A percentile compares a stretch with the other conserved stretches of the same genome.
phyloP scores from a whole-genome alignment of 176 grass and related monocot genomes.

The Phragmites australis region DNA sequence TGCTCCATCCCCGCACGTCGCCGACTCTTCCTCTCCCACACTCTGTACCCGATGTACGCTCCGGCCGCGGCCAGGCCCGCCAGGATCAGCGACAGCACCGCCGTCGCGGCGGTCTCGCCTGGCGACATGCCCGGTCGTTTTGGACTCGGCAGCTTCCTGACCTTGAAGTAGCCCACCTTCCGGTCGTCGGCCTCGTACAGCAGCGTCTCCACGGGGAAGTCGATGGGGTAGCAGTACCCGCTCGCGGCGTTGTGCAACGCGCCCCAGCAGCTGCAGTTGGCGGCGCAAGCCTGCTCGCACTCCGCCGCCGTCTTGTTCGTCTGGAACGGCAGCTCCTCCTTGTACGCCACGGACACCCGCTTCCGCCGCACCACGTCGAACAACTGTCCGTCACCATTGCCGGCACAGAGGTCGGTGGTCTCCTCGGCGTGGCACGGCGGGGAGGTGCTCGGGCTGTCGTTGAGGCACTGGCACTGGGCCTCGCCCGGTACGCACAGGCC shows the following conservation, averaged over 20 bases:
- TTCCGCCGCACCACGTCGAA: conserved; percentile 56
- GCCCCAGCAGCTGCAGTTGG: conserved; percentile 68
- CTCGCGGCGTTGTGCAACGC: conserved; percentile 42
- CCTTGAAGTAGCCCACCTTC: conserved; percentile 71
- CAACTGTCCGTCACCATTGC: background rate
- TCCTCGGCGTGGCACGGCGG: conserved; percentile 36
- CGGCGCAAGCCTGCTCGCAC: conserved; percentile 54
- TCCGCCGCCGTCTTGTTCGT: conserved; percentile 36
- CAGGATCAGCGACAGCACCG: conserved; percentile 38
- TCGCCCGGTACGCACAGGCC: conserved; percentile 54
- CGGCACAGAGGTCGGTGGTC: conserved; percentile 43
- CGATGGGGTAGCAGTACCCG: conserved; percentile 59
- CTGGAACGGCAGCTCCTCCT: conserved; percentile 47
- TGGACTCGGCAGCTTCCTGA: conserved; percentile 18
- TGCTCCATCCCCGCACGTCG: conserved; percentile 44
- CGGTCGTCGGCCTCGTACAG: conserved; percentile 54
- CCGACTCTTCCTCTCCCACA: conserved; percentile 15
- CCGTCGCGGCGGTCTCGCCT: conserved; percentile 30
- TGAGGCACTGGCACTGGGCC: conserved; percentile 54
- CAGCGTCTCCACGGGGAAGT: conserved; percentile 65
- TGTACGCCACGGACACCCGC: conserved; percentile 59
- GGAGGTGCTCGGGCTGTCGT: conserved; percentile 21
- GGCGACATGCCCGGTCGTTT: conserved; percentile 15
- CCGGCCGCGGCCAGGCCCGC: conserved; percentile 32
- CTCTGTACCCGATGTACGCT: conserved; percentile 36